Evolutionary conservation across 139 green algal species (phyloP), one percentile per base, ranked within the genome.

Genomic region (Bryopsis sp.): DNA sequence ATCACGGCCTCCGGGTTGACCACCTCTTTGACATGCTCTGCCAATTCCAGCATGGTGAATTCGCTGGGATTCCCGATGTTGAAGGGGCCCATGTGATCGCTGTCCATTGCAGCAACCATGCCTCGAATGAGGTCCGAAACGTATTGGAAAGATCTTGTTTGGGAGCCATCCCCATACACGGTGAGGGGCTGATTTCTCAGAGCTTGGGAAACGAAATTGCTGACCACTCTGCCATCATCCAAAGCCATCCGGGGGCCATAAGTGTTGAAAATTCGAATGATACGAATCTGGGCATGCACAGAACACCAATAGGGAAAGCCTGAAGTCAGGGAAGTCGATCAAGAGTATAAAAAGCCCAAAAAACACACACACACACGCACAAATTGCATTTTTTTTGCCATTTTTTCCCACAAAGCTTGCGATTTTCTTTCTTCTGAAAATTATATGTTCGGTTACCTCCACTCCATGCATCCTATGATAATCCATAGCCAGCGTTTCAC

Each of bases 251-350:
- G 85, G 0, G 95, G 95, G 29, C 95, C 90, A 67, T 97, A 97
- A 0, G 95, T 99, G 86, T 99, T 99, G 91, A 99, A 99, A 75
- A 99, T 99, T 67, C 95, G 89, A 48, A 97, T 88, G 64, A 99
- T 95, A 54, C 94, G 90, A 24, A 96, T 82, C 80, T 92, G 73
- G 65, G 5, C 43, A 54, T 26, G 7, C 8, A 31, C 3, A 38
- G n/a, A n/a, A n/a, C n/a, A n/a, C n/a, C n/a, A n/a, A n/a, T n/a
- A n/a, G n/a, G n/a, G n/a, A n/a, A n/a, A n/a, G n/a, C n/a, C n/a
- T n/a, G n/a, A n/a, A n/a, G n/a, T n/a, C n/a, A n/a, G n/a, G n/a
- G n/a, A n/a, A n/a, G n/a, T n/a, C n/a, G n/a, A n/a, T n/a, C n/a
- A n/a, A n/a, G n/a, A n/a, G n/a, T n/a, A n/a, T n/a, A n/a, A n/a